phyloP scores from a whole-genome alignment of 1,284 basidiomycete genomes.

The Cryptococcus amylolentus region DNA sequence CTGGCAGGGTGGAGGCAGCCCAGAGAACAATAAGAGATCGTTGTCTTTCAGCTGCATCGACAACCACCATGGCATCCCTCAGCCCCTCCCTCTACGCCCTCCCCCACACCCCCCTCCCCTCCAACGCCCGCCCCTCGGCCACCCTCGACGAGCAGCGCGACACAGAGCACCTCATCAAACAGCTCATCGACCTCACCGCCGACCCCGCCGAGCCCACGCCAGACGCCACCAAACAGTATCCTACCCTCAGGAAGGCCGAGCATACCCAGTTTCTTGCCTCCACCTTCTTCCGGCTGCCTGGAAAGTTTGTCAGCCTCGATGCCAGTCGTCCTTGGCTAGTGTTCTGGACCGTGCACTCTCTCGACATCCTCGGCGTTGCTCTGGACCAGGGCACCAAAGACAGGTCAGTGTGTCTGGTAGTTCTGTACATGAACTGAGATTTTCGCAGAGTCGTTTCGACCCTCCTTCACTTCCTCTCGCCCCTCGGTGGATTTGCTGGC shows the following conservation, averaged over 20 bases:
- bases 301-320: constrained; percentile 74
- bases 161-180: constrained; percentile 63
- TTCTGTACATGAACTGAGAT: not conserved
- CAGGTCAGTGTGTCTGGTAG: constrained; percentile 54
- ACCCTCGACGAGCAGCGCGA: constrained; percentile 65
- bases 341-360: constrained; percentile 82
- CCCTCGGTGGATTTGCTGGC: constrained; percentile 83
- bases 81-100: constrained; percentile 37
- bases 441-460: constrained; percentile 50
- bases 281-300: constrained; percentile 56
- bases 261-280: constrained; percentile 40
- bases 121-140: constrained; percentile 59
- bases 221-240: constrained; percentile 19
- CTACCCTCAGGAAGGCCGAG: constrained; percentile 27
- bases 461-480: constrained; percentile 70
- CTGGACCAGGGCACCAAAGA: constrained; percentile 71
- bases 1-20: not conserved
- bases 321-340: constrained; percentile 89
- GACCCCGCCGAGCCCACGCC: constrained; percentile 6
- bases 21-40: constrained; percentile 1
- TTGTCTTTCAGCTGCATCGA: not conserved
- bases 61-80: constrained; percentile 1
- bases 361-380: constrained; percentile 70
- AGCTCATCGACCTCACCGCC: constrained; percentile 49
- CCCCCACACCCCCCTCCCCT: constrained; percentile 20